A percentile compares a stretch with the other conserved stretches of the same genome.
Conservation (phyloP, 2,329 filamentous ascomycete genomes). For the Xylaria polymorpha region DNA sequence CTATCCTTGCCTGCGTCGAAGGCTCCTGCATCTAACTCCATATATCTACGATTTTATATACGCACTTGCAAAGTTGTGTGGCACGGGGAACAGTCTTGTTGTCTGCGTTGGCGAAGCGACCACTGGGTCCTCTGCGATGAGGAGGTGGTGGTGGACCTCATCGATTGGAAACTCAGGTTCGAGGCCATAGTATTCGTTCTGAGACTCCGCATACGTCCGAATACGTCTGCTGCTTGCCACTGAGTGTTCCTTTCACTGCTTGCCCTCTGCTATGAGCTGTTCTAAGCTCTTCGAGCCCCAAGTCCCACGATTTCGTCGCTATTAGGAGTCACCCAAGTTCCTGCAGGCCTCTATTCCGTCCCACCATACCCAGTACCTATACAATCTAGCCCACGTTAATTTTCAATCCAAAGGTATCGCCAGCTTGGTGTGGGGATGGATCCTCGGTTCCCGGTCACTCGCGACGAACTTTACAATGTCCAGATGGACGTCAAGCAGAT, state of each 20-base stretch:
- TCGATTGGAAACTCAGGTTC: conserved; percentile 47
- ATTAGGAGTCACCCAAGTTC: conserved; percentile 21
- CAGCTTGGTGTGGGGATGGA: conserved; percentile 65
- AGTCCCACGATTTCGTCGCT: conserved; percentile 27
- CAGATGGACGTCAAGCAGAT: conserved; percentile 78
- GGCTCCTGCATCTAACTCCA: conserved; percentile 20
- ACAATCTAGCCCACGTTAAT: conserved; percentile 33
- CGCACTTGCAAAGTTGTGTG: conserved; percentile 5
- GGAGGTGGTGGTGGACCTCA: conserved; percentile 52
- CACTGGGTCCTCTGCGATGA: conserved; percentile 52
- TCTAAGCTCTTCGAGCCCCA: conserved; percentile 36
- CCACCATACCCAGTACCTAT: conserved; percentile 27
- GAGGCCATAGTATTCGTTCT: conserved; percentile 42
- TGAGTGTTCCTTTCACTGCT: conserved; percentile 34
- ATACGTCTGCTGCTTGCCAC: conserved; percentile 33
- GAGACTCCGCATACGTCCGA: conserved; percentile 30
- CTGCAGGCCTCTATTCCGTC: conserved; percentile 28
- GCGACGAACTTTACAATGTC: conserved; percentile 74
- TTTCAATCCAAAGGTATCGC: conserved; percentile 20
- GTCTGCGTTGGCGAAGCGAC: conserved; percentile 45
- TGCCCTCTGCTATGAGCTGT: conserved; percentile 44
- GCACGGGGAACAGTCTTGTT: conserved; percentile 17
- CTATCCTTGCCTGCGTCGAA: conserved; percentile 21
- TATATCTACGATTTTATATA: conserved; percentile 22
- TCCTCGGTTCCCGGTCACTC: conserved; percentile 67